A percentile compares a stretch with the other conserved stretches of the same genome.
Evolutionary conservation across 352 stramenopile species (phyloP).

Genomic region (Phytopythium cucurbitacearum): DNA sequence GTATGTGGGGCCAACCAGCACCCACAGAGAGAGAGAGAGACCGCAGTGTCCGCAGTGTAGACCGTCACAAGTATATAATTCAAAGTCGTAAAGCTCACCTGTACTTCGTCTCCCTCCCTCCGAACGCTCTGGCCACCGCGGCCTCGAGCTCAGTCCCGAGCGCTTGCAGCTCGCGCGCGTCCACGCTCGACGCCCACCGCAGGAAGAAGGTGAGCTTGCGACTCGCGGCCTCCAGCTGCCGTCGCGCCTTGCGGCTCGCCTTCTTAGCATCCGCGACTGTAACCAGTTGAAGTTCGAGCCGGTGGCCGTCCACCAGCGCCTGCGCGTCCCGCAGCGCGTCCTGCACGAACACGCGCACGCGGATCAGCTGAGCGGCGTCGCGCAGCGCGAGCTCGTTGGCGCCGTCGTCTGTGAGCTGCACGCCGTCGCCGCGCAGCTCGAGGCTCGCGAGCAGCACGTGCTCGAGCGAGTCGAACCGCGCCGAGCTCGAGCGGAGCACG

Average conservation of each 20-base stretch:
- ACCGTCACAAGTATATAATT: no score
- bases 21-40: no score
- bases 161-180: constrained; percentile 14
- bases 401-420: neutral
- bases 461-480: constrained; percentile 40
- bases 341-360: constrained; percentile 44
- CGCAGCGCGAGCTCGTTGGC: constrained; percentile 31
- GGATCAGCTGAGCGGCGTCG: constrained; percentile 39
- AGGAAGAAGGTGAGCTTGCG: constrained; percentile 66
- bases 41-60: no score
- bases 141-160: constrained; percentile 18
- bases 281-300: constrained; percentile 12
- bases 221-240: constrained; percentile 24
- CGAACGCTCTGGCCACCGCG: constrained; percentile 8
- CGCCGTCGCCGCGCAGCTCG: constrained; percentile 19
- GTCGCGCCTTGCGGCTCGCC: constrained; percentile 14
- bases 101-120: no score
- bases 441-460: constrained; percentile 40
- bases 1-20: no score
- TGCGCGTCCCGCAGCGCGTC: constrained; percentile 58
- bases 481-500: constrained; percentile 39
- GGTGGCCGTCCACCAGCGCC: constrained; percentile 31
- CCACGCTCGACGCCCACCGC: constrained; percentile 34
- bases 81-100: no score
- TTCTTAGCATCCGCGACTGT: constrained; percentile 14